Evolutionary conservation across 306 rosid genomes (phyloP).

Genomic region (Acmispon strigosus): DNA sequence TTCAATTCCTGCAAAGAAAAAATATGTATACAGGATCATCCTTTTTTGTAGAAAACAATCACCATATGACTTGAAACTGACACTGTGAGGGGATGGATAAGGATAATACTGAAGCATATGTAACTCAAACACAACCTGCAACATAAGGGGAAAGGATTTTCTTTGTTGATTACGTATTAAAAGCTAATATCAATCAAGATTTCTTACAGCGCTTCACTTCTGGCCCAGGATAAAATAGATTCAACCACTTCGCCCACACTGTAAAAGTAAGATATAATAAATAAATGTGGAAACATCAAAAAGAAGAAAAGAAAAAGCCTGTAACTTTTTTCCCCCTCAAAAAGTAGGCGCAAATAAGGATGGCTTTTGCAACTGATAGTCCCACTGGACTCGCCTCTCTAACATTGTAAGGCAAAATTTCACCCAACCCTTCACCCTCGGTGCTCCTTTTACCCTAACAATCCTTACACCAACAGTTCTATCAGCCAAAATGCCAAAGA

Average conservation of each 20-base stretch:
- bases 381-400: slow-evolving; percentile 41
- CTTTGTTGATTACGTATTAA: slow-evolving; percentile 31
- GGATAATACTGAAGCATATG: no score
- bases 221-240: slow-evolving; percentile 23
- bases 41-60: no score
- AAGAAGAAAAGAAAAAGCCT: slow-evolving; percentile 22
- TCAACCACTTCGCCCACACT: slow-evolving; percentile 17
- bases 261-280: slow-evolving; percentile 4
- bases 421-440: slow-evolving; percentile 23
- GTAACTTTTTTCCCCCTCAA: slow-evolving; percentile 30
- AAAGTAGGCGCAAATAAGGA: slow-evolving; percentile 41
- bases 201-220: slow-evolving; percentile 28
- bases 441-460: slow-evolving; percentile 18
- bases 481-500: slow-evolving; percentile 62
- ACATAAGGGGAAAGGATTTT: slow-evolving; percentile 3
- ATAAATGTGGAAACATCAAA: slow-evolving; percentile 29
- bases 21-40: no score
- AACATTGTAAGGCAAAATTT: slow-evolving; percentile 21
- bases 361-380: slow-evolving; percentile 65
- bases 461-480: slow-evolving; percentile 45
- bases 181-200: slow-evolving; percentile 20
- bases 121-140: neutral
- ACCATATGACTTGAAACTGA: no score
- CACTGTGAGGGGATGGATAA: no score
- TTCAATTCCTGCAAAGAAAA: no score